A percentile compares a stretch with the other conserved stretches of the same genome.
phyloP scores from a whole-genome alignment of 1,284 basidiomycete genomes.

The Mycena citricolor region DNA sequence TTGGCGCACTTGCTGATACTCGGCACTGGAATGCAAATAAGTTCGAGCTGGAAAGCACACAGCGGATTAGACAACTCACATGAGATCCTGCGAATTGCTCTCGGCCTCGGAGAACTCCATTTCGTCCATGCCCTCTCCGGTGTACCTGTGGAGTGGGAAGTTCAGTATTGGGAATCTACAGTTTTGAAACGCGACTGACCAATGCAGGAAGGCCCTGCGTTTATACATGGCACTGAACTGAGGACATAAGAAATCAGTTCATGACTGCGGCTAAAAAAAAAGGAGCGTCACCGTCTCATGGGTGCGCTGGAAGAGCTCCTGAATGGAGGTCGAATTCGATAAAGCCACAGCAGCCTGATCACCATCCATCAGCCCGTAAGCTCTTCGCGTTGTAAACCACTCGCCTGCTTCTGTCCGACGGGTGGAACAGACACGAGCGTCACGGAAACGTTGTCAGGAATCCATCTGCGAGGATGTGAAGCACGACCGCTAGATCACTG shows the following conservation, averaged over 20 bases:
- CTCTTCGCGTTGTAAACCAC: conserved; percentile 19
- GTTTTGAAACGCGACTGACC: conserved; percentile 40
- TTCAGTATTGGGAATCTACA: neutral
- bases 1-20: conserved; percentile 64
- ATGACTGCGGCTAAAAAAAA: neutral
- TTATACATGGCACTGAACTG: conserved; percentile 84
- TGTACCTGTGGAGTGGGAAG: conserved; percentile 56
- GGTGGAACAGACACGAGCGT: conserved; percentile 84
- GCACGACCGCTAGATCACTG: too few species aligned
- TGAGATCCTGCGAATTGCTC: conserved; percentile 78
- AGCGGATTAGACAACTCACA: conserved; percentile 47
- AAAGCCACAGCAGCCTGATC: conserved; percentile 72
- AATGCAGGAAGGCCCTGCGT: conserved; percentile 84
- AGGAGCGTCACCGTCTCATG: conserved; percentile 49
- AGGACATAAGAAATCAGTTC: conserved; percentile 10
- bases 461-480: conserved; percentile 67
- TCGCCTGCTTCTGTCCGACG: conserved; percentile 70
- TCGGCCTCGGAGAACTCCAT: conserved; percentile 94
- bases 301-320: conserved; percentile 87
- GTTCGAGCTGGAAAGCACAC: too few species aligned
- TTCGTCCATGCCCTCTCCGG: conserved; percentile 87
- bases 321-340: conserved; percentile 84
- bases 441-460: conserved; percentile 81
- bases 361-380: conserved; percentile 3
- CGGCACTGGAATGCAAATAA: conserved; percentile 43